Conservation (phyloP, 495 filamentous ascomycete genomes). For the Parmelia sp. region DNA sequence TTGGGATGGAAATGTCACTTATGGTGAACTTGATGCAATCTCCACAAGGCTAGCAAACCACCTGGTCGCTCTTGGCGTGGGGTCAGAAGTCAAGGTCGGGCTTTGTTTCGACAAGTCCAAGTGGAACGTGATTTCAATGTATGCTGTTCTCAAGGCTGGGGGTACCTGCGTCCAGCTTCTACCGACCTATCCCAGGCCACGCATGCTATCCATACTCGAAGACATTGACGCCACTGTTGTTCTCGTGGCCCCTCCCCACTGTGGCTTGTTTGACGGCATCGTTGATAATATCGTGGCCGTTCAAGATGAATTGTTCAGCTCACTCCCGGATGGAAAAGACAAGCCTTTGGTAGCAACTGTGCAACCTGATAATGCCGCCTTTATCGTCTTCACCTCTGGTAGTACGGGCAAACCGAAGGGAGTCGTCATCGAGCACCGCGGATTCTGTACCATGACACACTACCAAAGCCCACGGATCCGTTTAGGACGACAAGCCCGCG, state of each 20-base stretch:
- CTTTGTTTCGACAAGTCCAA: constrained; percentile 53
- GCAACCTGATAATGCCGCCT: no score
- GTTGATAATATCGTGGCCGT: no score
- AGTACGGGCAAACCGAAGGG: constrained; percentile 26
- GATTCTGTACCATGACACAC: background rate
- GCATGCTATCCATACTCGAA: no score
- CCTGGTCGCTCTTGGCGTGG: constrained; percentile 39
- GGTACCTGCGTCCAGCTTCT: no score
- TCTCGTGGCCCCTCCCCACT: no score
- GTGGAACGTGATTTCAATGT: constrained; percentile 47
- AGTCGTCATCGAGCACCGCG: constrained; percentile 20
- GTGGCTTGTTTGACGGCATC: no score
- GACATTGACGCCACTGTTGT: no score
- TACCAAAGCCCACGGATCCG: background rate
- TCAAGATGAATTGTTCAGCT: no score
- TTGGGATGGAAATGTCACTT: constrained; percentile 47
- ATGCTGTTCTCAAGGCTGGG: constrained; percentile 29
- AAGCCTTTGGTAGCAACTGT: no score
- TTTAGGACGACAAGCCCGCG: constrained; percentile 29
- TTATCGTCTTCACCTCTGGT: no score
- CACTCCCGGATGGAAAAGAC: no score
- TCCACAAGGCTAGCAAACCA: constrained; percentile 35
- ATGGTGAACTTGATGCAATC: constrained; percentile 38
- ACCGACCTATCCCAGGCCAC: no score
- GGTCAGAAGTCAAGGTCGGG: constrained; percentile 43